Conservation (phyloP, 2,329 filamentous ascomycete genomes). For the Fusarium succisae region DNA sequence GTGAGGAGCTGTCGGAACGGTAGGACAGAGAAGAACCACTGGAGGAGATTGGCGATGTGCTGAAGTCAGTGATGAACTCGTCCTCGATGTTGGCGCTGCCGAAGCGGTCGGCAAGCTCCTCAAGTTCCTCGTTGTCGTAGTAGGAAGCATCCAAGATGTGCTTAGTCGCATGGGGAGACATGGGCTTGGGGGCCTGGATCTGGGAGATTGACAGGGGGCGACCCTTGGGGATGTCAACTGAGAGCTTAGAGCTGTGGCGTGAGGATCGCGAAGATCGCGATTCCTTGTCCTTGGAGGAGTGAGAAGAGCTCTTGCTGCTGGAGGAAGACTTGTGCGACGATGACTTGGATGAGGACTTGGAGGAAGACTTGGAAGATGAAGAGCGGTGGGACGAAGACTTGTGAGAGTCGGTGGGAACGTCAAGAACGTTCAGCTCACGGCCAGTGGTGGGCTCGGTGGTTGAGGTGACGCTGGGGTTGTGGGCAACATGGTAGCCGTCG, state of each 20-base stretch:
- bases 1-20: constrained; percentile 78
- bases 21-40: constrained; percentile 75
- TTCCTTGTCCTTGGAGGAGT: constrained; percentile 57
- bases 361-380: constrained; percentile 56
- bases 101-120: constrained; percentile 83
- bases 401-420: constrained; percentile 72
- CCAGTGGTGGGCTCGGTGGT: constrained; percentile 96
- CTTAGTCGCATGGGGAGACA: constrained; percentile 86
- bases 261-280: constrained; percentile 53
- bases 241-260: constrained; percentile 60
- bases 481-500: constrained; percentile 96
- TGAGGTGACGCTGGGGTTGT: constrained; percentile 90
- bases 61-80: constrained; percentile 64
- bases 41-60: constrained; percentile 70
- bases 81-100: constrained; percentile 67
- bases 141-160: constrained; percentile 87
- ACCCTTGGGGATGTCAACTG: constrained; percentile 82
- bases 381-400: constrained; percentile 53
- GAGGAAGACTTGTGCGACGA: constrained; percentile 49
- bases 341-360: constrained; percentile 53
- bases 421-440: constrained; percentile 96
- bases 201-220: constrained; percentile 87
- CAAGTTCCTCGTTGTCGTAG: constrained; percentile 74
- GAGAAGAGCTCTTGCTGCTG: constrained; percentile 52
- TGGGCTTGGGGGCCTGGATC: constrained; percentile 90